phyloP scores from a whole-genome alignment of 2,329 filamentous ascomycete species.

The Colletotrichum cereale region DNA sequence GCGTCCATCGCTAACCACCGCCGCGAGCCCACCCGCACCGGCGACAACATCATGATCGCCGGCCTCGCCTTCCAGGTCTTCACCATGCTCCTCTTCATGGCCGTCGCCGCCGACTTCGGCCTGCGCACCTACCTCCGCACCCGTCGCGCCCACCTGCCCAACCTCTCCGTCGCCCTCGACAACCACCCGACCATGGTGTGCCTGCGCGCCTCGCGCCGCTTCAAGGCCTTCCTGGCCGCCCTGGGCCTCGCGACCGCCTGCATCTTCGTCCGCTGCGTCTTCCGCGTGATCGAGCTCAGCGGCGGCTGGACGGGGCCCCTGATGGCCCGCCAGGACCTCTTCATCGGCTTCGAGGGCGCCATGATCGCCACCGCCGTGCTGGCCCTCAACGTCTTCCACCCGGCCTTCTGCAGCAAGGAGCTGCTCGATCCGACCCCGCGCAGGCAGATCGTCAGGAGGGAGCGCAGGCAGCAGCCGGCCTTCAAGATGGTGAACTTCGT shows the following conservation, averaged over 20 bases:
- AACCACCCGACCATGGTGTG: conserved; percentile 49
- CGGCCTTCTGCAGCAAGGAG: conserved; percentile 48
- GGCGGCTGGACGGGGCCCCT: conserved; percentile 72
- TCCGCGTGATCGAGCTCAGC: conserved; percentile 74
- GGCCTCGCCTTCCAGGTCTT: conserved; percentile 72
- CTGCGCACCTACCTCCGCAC: conserved; percentile 53
- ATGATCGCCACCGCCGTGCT: conserved; percentile 62
- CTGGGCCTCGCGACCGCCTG: conserved; percentile 69
- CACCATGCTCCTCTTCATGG: conserved; percentile 67
- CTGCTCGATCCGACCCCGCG: conserved; percentile 44
- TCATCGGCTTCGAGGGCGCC: conserved; percentile 69
- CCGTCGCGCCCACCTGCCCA: conserved; percentile 44
- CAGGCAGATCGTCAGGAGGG: background rate
- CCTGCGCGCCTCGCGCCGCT: conserved; percentile 57
- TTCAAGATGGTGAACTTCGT: conserved; percentile 39
- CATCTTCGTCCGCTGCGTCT: conserved; percentile 75
- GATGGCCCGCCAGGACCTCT: conserved; percentile 66
- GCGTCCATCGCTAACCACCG: conserved; percentile 58
- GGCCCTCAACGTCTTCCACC: conserved; percentile 60
- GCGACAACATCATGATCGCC: conserved; percentile 75
- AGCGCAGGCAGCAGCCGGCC: background rate
- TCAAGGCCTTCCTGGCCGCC: conserved; percentile 67
- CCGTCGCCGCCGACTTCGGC: conserved; percentile 63
- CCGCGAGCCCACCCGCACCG: conserved; percentile 51
- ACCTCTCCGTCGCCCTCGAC: conserved; percentile 50